Evolutionary conservation across 169 alveolate genomes (phyloP).

Genomic region (Eimeria falciformis): DNA sequence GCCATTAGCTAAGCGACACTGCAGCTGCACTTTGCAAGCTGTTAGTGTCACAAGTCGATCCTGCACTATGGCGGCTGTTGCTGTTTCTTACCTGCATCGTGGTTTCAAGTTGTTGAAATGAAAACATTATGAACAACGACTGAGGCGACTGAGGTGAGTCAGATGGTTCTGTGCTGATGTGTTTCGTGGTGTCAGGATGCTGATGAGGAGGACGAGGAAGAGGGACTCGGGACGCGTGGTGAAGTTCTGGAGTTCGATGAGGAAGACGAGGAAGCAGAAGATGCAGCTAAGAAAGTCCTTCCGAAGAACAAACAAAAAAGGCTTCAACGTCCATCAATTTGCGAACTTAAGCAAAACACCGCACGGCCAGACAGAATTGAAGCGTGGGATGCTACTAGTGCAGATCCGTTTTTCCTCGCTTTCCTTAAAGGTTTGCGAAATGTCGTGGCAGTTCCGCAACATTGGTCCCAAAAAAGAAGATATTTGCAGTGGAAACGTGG

Average conservation of each 20-base stretch:
- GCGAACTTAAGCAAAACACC: constrained; percentile 79
- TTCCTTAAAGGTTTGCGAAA: constrained; percentile 95
- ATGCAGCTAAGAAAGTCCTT: constrained; percentile 12
- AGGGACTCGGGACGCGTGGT: constrained; percentile 73
- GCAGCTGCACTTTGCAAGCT: constrained; percentile 4
- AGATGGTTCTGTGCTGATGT: too few relatives aligned
- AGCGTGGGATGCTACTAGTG: constrained; percentile 96
- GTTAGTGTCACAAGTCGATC: neutral
- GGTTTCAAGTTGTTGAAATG: neutral
- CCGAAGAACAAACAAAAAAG: constrained; percentile 73
- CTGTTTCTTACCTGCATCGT: neutral
- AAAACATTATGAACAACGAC: too few relatives aligned
- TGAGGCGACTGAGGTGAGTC: neutral
- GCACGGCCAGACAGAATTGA: constrained; percentile 93
- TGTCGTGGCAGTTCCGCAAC: constrained; percentile 98
- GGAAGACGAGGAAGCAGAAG: constrained; percentile 64
- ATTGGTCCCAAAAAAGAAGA: constrained; percentile 98
- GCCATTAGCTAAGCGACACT: neutral
- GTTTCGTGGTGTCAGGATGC: neutral
- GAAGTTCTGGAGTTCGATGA: constrained; percentile 56
- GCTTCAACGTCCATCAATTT: constrained; percentile 79
- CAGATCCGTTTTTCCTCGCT: constrained; percentile 96
- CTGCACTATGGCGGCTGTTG: neutral
- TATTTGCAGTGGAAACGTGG: constrained; percentile 97
- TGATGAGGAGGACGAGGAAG: constrained; percentile 73